Percentiles rank a stretch among this genome's conserved stretches.
Conservation (phyloP, 2,329 filamentous ascomycete species). For the Scopulariopsis brevicaulis region DNA sequence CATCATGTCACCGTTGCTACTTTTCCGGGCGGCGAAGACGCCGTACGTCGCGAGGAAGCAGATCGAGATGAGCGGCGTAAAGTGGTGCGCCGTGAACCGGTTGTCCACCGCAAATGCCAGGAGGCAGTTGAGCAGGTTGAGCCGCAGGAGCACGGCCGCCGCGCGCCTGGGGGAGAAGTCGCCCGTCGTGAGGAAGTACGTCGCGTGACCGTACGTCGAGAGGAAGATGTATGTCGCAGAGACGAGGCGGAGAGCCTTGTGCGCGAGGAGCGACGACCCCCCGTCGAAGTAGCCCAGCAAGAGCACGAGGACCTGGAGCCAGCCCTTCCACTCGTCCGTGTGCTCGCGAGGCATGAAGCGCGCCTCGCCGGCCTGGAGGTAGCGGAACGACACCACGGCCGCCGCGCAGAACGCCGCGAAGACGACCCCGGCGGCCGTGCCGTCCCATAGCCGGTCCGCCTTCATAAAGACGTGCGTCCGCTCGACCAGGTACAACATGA, state of each 20-base stretch:
- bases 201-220: constrained; percentile 48
- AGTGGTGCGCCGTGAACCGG: constrained; percentile 40
- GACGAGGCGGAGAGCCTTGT: constrained; percentile 40
- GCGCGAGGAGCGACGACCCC: constrained; percentile 35
- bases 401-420: not conserved
- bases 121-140: constrained; percentile 42
- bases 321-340: constrained; percentile 55
- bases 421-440: not conserved
- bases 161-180: constrained; percentile 45
- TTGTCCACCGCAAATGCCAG: constrained; percentile 45
- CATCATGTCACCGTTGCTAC: constrained; percentile 26
- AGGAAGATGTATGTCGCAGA: constrained; percentile 51
- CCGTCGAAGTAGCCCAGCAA: constrained; percentile 45
- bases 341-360: constrained; percentile 37
- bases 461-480: constrained; percentile 6
- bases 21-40: constrained; percentile 30
- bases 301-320: constrained; percentile 44
- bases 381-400: not conserved
- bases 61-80: constrained; percentile 45
- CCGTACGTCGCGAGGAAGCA: constrained; percentile 49
- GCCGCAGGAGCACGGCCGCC: constrained; percentile 38
- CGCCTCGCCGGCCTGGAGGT: constrained; percentile 6
- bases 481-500: constrained; percentile 5
- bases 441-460: constrained; percentile 1
- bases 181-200: constrained; percentile 41